A percentile compares a stretch with the other conserved stretches of the same genome.
phyloP scores from a whole-genome alignment of 768 basidiomycete genomes.

The Hysterangium stoloniferum region DNA sequence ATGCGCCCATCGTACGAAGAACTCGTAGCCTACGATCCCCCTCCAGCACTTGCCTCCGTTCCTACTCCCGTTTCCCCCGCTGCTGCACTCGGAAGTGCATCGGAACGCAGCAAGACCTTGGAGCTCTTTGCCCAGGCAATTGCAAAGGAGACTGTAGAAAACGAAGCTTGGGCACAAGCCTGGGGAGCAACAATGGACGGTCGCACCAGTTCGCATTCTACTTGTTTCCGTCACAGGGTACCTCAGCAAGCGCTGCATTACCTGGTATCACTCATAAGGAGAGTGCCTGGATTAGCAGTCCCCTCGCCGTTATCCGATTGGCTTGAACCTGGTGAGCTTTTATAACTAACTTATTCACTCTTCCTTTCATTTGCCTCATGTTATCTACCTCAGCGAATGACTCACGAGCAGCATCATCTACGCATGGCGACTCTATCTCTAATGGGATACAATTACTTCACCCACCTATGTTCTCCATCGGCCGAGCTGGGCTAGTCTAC shows the following conservation, averaged over 20 bases:
- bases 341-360: background rate
- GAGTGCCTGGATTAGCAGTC: conserved; percentile 4
- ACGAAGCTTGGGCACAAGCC: conserved; percentile 56
- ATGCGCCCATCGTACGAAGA: conserved; percentile 52
- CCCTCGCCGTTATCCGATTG: background rate
- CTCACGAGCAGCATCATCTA: too few species aligned
- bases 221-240: background rate
- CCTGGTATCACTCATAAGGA: background rate
- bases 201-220: background rate
- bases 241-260: background rate
- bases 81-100: conserved; percentile 51
- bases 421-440: too few species aligned
- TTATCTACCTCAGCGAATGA: background rate
- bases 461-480: conserved; percentile 54
- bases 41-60: conserved; percentile 41
- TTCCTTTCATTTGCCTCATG: background rate
- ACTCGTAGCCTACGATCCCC: conserved; percentile 37
- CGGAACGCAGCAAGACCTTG: conserved; percentile 58
- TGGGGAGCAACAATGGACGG: conserved; percentile 31
- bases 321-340: background rate
- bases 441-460: conserved; percentile 25
- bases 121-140: conserved; percentile 60
- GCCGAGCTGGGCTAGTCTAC: conserved; percentile 61
- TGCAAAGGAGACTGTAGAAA: conserved; percentile 67
- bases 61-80: conserved; percentile 85